These are phyloP conservation scores for Leccinum olivaceopallidum DNA, from an alignment of 768 basidiomycete genomes.

Conservation along the genomic window DNA sequence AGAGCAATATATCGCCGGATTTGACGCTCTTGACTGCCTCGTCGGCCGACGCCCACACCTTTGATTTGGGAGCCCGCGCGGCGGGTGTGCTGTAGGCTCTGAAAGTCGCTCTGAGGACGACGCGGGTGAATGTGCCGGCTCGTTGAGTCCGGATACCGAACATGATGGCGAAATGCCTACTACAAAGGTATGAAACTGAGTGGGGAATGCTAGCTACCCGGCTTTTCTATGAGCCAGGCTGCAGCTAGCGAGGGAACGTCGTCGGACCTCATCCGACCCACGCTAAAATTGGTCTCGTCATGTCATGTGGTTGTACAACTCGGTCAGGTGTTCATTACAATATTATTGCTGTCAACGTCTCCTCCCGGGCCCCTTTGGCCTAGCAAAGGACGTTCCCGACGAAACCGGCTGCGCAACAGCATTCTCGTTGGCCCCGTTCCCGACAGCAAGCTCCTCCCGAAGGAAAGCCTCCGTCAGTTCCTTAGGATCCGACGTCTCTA, in stretches of 20 bases:
- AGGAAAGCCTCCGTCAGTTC: conserved; percentile 72
- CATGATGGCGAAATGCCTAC: conserved; percentile 22
- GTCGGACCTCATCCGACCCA: conserved; percentile 30
- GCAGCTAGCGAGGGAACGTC: background rate
- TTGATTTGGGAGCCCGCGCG: conserved; percentile 39
- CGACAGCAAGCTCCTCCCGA: conserved; percentile 52
- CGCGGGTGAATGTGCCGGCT: conserved; percentile 14
- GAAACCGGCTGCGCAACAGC: conserved; percentile 15
- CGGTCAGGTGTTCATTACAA: background rate
- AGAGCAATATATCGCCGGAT: conserved; percentile 75
- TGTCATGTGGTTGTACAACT: background rate
- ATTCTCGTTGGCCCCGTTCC: conserved; percentile 4
- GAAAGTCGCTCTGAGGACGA: conserved; percentile 19
- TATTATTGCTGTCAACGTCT: conserved; percentile 34
- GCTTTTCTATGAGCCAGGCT: conserved; percentile 1
- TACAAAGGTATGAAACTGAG: background rate
- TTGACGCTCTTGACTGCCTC: conserved; percentile 83
- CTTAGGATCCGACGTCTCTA: conserved; percentile 80
- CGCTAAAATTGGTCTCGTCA: background rate
- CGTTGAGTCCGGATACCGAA: conserved; percentile 17
- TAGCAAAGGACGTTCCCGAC: conserved; percentile 56
- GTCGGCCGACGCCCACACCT: conserved; percentile 82
- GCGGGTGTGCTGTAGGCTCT: conserved; percentile 30
- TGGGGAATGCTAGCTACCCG: background rate
- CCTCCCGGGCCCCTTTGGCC: conserved; percentile 68